A percentile compares a stretch with the other conserved stretches of the same genome.
These are phyloP conservation scores for Capronia coronata DNA, from an alignment of 2,329 filamentous ascomycete genomes.

Conservation along the genomic window DNA sequence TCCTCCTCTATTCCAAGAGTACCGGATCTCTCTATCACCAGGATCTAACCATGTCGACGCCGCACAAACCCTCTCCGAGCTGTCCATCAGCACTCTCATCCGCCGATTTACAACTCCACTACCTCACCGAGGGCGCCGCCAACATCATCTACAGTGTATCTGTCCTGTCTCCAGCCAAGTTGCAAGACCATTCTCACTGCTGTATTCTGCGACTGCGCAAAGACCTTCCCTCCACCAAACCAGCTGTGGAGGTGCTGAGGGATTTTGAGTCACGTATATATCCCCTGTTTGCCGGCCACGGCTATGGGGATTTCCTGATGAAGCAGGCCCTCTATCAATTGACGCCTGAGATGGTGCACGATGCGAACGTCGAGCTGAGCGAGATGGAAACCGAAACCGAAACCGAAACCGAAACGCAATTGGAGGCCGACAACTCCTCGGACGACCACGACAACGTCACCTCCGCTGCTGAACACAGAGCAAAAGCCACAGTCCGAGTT, in stretches of 20 bases:
- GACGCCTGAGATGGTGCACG: constrained; percentile 48
- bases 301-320: constrained; percentile 27
- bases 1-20: too few relatives aligned
- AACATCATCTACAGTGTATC: constrained; percentile 57
- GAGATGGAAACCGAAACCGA: constrained; percentile 39
- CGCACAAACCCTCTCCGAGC: constrained; percentile 8
- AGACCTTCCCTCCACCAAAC: constrained; percentile 45
- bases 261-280: constrained; percentile 48
- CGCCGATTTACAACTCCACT: constrained; percentile 29
- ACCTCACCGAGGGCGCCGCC: constrained; percentile 64
- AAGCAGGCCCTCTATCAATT: constrained; percentile 42
- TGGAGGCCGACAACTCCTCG: constrained; percentile 22
- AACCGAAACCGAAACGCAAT: too few relatives aligned
- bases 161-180: constrained; percentile 29
- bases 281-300: constrained; percentile 48
- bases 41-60: not conserved
- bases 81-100: constrained; percentile 9
- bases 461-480: not conserved
- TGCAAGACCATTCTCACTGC: constrained; percentile 18
- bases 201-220: constrained; percentile 54
- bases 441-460: not conserved
- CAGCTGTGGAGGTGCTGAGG: constrained; percentile 28
- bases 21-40: not conserved
- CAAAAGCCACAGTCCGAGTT: constrained; percentile 4
- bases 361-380: constrained; percentile 40